Percentiles rank a stretch among this genome's conserved stretches.
Conservation (phyloP, 495 filamentous ascomycete species). For the Recurvomyces mirabilis region DNA sequence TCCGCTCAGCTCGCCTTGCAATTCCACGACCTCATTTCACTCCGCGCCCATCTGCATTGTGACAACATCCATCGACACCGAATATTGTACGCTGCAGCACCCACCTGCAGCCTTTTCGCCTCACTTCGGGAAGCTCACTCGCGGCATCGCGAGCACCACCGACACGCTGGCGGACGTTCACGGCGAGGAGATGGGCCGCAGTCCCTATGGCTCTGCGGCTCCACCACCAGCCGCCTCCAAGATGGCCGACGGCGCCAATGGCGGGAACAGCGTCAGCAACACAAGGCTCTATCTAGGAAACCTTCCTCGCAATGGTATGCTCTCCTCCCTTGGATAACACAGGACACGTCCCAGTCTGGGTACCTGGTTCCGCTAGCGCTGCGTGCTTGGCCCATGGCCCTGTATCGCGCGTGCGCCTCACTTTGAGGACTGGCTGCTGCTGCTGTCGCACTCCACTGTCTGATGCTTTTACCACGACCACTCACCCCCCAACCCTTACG, state of each 20-base stretch:
- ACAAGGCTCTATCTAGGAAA: slow-evolving; percentile 96
- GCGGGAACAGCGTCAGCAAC: slow-evolving; percentile 54
- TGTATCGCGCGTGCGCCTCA: slow-evolving; percentile 3
- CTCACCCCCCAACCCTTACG: too few relatives aligned
- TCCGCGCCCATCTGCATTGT: neutral
- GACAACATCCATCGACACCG: neutral
- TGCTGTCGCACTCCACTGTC: neutral
- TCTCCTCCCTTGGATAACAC: slow-evolving; percentile 21
- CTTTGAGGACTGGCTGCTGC: slow-evolving; percentile 15
- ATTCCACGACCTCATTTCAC: neutral
- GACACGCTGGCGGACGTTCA: neutral
- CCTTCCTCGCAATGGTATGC: slow-evolving; percentile 89
- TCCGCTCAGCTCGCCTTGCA: too few relatives aligned
- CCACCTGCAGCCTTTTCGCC: neutral
- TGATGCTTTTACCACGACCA: neutral
- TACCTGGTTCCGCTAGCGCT: neutral
- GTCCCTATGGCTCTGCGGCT: neutral
- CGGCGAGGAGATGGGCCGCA: slow-evolving; percentile 16
- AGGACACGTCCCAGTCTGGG: too few relatives aligned
- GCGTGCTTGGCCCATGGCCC: neutral
- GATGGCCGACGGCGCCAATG: slow-evolving; percentile 4
- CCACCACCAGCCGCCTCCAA: too few relatives aligned
- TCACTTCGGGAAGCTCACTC: neutral
- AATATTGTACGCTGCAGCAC: neutral
- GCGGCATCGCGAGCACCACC: neutral